Conservation (phyloP, 2,329 filamentous ascomycete genomes). For the Xylaria sp. region DNA sequence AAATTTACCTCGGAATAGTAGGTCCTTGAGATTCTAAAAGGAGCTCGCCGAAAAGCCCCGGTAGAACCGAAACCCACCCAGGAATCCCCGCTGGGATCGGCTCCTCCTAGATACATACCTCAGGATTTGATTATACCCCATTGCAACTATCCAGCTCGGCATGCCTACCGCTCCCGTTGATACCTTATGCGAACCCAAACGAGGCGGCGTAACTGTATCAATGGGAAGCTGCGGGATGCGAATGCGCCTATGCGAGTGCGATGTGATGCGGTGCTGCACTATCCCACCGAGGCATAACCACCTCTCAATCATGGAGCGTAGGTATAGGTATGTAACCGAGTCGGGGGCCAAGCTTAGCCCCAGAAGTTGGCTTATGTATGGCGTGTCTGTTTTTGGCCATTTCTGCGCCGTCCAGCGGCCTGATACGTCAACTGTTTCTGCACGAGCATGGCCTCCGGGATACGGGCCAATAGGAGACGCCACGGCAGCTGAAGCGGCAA, state of each 20-base stretch:
- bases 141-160: constrained; percentile 6
- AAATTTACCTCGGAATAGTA: neutral
- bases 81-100: neutral
- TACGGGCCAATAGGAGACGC: constrained; percentile 24
- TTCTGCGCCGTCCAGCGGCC: constrained; percentile 20
- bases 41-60: constrained; percentile 2
- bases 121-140: constrained; percentile 10
- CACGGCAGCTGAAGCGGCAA: constrained; percentile 22
- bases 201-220: neutral
- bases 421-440: constrained; percentile 38
- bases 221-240: constrained; percentile 9
- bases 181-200: constrained; percentile 8
- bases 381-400: constrained; percentile 30
- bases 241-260: constrained; percentile 16
- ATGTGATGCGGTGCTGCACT: too few species aligned
- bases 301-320: neutral
- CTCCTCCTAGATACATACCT: constrained; percentile 9
- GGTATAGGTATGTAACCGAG: neutral
- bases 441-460: neutral
- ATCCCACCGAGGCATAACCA: constrained; percentile 9
- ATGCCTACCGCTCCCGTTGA: neutral
- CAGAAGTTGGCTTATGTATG: constrained; percentile 16
- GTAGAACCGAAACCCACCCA: constrained; percentile 4
- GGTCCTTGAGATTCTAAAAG: constrained; percentile 3
- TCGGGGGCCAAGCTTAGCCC: constrained; percentile 25